Evolutionary conservation across 768 basidiomycete genomes (phyloP).

Genomic region (Phlebiopsis flavidoalba): DNA sequence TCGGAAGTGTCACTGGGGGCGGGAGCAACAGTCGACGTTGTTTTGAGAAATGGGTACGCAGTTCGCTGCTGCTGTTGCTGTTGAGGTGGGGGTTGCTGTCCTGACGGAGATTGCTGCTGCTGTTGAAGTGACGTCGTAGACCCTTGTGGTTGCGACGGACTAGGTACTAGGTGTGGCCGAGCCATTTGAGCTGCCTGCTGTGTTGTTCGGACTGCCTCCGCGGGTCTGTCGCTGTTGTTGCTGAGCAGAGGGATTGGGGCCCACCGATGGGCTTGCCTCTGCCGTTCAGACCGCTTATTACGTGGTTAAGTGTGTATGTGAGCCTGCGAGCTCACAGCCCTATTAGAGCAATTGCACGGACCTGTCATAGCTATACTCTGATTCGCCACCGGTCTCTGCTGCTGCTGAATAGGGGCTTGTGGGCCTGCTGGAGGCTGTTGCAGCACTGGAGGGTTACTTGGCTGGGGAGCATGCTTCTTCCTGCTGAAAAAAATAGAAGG

Average conservation of each 20-base stretch:
- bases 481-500: constrained; percentile 92
- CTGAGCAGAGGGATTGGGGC: constrained; percentile 14
- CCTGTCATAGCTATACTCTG: constrained; percentile 28
- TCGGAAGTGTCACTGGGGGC: constrained; percentile 59
- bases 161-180: constrained; percentile 7
- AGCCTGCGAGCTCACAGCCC: background rate
- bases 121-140: constrained; percentile 12
- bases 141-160: constrained; percentile 23
- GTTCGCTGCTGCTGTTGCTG: constrained; percentile 40
- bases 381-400: constrained; percentile 26
- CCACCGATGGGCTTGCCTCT: constrained; percentile 24
- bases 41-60: constrained; percentile 78
- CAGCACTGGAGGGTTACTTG: constrained; percentile 41
- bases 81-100: constrained; percentile 12
- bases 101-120: constrained; percentile 12
- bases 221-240: constrained; percentile 23
- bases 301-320: constrained; percentile 2
- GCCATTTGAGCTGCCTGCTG: constrained; percentile 10
- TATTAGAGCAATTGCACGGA: constrained; percentile 16
- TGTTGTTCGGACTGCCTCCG: constrained; percentile 10
- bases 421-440: constrained; percentile 64
- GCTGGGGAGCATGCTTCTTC: constrained; percentile 61
- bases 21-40: constrained; percentile 66
- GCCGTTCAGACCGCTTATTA: constrained; percentile 23
- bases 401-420: constrained; percentile 30